phyloP scores from a whole-genome alignment of 768 basidiomycete genomes.

The Auriscalpium microsporum region DNA sequence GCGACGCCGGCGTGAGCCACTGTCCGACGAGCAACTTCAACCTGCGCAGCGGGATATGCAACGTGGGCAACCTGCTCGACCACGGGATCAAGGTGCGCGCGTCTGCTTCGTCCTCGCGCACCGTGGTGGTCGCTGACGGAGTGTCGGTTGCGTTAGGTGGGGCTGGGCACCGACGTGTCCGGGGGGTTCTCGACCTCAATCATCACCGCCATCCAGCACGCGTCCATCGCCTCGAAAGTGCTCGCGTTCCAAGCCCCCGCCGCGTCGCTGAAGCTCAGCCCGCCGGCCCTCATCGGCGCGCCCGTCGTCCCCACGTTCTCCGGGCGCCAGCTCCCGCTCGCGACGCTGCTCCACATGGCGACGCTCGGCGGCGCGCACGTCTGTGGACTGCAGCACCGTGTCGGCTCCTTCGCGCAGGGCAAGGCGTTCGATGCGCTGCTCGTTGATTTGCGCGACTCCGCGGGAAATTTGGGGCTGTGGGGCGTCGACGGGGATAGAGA shows the following conservation, averaged over 20 bases:
- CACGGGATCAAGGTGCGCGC: conserved; percentile 69
- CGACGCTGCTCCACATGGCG: conserved; percentile 81
- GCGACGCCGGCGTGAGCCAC: conserved; percentile 75
- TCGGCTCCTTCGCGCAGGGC: conserved; percentile 72
- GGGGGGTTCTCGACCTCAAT: conserved; percentile 84
- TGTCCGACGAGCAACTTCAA: conserved; percentile 95
- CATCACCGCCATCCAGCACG: conserved; percentile 62
- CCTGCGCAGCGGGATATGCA: conserved; percentile 76
- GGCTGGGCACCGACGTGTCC: conserved; percentile 89
- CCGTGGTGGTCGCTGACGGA: background rate
- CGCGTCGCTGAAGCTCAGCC: too few relatives aligned
- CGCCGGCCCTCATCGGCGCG: background rate
- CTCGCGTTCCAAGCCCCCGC: conserved; percentile 39
- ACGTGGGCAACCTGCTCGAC: conserved; percentile 73
- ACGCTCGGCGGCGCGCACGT: conserved; percentile 87
- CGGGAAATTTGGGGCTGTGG: conserved; percentile 54
- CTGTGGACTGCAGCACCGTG: conserved; percentile 54
- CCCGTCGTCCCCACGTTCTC: conserved; percentile 28
- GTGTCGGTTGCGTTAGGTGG: conserved; percentile 48
- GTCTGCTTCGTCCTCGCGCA: background rate
- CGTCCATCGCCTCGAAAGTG: conserved; percentile 76
- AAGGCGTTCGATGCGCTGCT: conserved; percentile 89
- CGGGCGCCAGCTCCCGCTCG: conserved; percentile 57
- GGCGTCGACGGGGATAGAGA: conserved; percentile 29
- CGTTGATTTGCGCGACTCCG: conserved; percentile 46